Evolutionary conservation across 164 flowering plant species (phyloP).

Genomic region (Nymphaea thermarum): DNA sequence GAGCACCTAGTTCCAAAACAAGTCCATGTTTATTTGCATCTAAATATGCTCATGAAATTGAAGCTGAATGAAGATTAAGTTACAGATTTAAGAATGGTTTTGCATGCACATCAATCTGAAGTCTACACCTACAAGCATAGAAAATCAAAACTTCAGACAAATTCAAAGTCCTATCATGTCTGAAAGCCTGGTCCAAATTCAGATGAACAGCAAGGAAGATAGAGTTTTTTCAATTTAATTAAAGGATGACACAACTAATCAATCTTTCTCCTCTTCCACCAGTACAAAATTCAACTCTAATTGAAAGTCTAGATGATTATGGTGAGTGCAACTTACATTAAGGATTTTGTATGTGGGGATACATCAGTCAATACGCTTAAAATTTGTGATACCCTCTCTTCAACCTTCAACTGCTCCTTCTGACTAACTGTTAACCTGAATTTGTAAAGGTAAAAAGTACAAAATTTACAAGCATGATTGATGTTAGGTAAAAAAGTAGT

Average conservation of each 20-base stretch:
- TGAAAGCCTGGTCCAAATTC: background rate
- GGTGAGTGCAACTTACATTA: constrained; percentile 16
- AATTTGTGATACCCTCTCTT: constrained; percentile 23
- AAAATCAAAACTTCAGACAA: background rate
- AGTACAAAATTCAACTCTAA: background rate
- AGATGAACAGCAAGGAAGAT: background rate
- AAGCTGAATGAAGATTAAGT: too few species aligned
- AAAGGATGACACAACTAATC: too few species aligned
- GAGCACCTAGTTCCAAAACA: too few species aligned
- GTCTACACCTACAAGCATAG: too few species aligned
- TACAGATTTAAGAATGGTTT: too few species aligned
- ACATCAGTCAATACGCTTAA: constrained; percentile 17
- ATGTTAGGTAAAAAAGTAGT: too few species aligned
- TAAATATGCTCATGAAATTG: too few species aligned
- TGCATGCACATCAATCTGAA: too few species aligned
- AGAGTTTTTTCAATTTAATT: background rate
- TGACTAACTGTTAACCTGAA: constrained; percentile 24
- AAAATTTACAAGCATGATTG: too few species aligned
- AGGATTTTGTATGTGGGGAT: constrained; percentile 20
- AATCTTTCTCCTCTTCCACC: too few species aligned
- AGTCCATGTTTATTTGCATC: too few species aligned
- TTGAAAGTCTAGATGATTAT: constrained; percentile 1
- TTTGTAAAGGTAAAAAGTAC: background rate
- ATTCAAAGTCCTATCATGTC: background rate
- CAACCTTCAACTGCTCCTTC: constrained; percentile 33